Base-by-base conservation (phyloP, 2,329 filamentous ascomycete species). In the Daldinia sp. region DNA sequence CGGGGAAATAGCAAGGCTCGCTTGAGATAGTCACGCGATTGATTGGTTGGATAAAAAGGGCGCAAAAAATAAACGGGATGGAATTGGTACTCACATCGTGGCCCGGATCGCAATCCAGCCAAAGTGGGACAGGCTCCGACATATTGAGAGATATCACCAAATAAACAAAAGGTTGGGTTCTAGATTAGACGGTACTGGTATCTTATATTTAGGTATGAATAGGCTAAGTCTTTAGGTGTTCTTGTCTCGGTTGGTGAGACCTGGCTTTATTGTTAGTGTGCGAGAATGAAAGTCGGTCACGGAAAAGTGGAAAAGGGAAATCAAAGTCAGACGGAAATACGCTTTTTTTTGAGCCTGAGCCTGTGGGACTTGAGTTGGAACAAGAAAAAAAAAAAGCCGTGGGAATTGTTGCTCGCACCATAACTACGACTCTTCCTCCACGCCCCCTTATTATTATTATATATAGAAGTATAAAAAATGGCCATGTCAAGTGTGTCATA, bases 61-160 rank as follows among this genome's bases (percentile, higher is more conserved):
- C 12, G 1, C 12, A 6, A 6, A 30, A 41, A 26, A 18, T 13
- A 33, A 37, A 1, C 7, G 4, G 53, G 46, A 13, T 59, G 51
- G 63, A 63, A 33, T 39, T 26, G 30, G 69, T 23, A 84, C 88
- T 81, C 83, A 91, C 90, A 87, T 93, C 91, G 74, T 89, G 86
- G 70, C 87, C 87, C 12, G 87, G 87, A 75, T 89, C 87, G 72
- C 87, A 89, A 76, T 89, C 87, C 71, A 89, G 79, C 87, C 87
- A 89, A 67, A 89, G 79, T 18, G 87, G 87, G 41, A 88, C 78
- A 77, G 79, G 68, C 69, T 74, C 73, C 10, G 77, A 69, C 77
- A 78, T 79, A 10, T 13, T 55, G 44, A 6, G 33, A 35, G 5
- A 35, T 18, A 37, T 50, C 6, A 10, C 18, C n/a, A 35, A 35